These are phyloP conservation scores for Coniochaeta hoffmannii DNA, from an alignment of 2,329 filamentous ascomycete species.

Conservation along the genomic window DNA sequence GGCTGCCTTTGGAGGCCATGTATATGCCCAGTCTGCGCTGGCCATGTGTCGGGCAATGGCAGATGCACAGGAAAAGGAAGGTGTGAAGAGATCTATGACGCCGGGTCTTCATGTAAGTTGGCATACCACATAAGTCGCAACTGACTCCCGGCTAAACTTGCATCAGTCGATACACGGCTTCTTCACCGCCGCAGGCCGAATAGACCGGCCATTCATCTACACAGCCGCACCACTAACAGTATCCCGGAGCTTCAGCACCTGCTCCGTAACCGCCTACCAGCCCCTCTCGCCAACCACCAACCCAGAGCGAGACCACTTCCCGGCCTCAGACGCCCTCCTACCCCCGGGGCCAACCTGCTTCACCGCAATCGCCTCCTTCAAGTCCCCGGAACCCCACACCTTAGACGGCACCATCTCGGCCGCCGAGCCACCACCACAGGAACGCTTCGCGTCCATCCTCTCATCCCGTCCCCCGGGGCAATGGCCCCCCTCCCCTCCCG, in stretches of 20 bases:
- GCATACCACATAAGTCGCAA: not conserved
- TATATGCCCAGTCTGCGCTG: constrained; percentile 33
- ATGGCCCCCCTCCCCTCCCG: constrained; percentile 38
- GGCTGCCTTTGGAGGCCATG: constrained; percentile 34
- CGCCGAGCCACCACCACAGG: constrained; percentile 33
- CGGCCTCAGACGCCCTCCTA: constrained; percentile 27
- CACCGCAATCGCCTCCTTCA: constrained; percentile 45
- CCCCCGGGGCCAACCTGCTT: constrained; percentile 38
- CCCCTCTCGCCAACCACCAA: constrained; percentile 30
- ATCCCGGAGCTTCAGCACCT: constrained; percentile 40
- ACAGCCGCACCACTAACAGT: constrained; percentile 35
- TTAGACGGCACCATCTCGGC: constrained; percentile 22
- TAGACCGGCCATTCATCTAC: constrained; percentile 46
- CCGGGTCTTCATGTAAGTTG: constrained; percentile 31
- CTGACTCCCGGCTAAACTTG: not conserved
- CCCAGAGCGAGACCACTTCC: constrained; percentile 26
- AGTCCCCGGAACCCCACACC: constrained; percentile 27
- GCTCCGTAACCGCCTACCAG: constrained; percentile 41
- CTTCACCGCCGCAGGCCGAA: constrained; percentile 40
- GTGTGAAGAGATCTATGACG: constrained; percentile 9
- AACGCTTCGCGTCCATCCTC: constrained; percentile 34
- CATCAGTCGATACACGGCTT: constrained; percentile 46
- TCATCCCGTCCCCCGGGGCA: constrained; percentile 24
- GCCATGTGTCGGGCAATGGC: constrained; percentile 27
- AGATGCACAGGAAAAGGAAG: constrained; percentile 18